Conservation (phyloP, 1,139 yeast genomes). For the Debaryomyces subglobosus region DNA sequence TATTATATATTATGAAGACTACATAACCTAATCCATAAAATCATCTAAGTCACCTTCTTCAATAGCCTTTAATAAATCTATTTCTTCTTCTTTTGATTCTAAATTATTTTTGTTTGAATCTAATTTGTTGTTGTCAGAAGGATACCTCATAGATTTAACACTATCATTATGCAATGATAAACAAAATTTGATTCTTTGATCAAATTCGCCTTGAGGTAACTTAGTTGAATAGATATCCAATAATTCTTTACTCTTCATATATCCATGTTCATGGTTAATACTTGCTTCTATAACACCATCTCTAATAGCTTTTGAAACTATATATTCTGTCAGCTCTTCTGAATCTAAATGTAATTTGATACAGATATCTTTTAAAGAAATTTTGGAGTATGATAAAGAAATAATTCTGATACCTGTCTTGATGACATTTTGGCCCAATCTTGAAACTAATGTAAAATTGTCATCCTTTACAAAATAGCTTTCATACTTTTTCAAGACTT, state of each 20-base stretch:
- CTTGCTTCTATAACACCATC: slow-evolving; percentile 98
- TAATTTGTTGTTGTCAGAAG: slow-evolving; percentile 48
- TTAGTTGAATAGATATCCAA: slow-evolving; percentile 85
- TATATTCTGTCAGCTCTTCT: slow-evolving; percentile 95
- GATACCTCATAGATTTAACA: slow-evolving; percentile 95
- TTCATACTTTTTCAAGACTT: slow-evolving; percentile 70
- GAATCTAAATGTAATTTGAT: slow-evolving; percentile 88
- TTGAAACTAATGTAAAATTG: slow-evolving; percentile 78
- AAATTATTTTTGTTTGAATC: slow-evolving; percentile 29
- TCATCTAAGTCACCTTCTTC: slow-evolving; percentile 56
- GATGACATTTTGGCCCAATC: slow-evolving; percentile 95
- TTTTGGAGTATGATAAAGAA: slow-evolving; percentile 87
- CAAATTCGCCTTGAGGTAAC: slow-evolving; percentile 85
- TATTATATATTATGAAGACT: slow-evolving; percentile 1
- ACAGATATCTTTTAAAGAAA: slow-evolving; percentile 88
- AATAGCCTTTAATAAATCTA: slow-evolving; percentile 49
- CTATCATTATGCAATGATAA: slow-evolving; percentile 88
- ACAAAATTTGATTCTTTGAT: slow-evolving; percentile 92
- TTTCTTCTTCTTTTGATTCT: slow-evolving; percentile 45
- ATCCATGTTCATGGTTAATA: slow-evolving; percentile 89
- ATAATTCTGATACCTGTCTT: slow-evolving; percentile 96
- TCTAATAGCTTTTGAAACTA: slow-evolving; percentile 93
- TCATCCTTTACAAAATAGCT: slow-evolving; percentile 71
- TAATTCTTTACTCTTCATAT: slow-evolving; percentile 86
- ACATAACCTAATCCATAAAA: slow-evolving; percentile 41